phyloP scores from a whole-genome alignment of 2,329 filamentous ascomycete genomes.

The Xylaria digitata region DNA sequence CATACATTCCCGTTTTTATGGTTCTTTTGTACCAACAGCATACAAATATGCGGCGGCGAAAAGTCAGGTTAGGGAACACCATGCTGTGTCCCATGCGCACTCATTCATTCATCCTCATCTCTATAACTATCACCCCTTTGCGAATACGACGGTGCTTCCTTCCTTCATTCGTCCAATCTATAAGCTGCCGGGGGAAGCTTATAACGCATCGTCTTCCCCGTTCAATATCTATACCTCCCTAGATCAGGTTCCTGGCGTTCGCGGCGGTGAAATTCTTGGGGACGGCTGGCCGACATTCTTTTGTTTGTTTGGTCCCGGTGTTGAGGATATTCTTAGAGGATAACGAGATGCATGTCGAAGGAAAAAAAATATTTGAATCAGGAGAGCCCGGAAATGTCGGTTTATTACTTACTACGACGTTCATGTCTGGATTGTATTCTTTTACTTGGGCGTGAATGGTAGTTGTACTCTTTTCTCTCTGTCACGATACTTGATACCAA shows the following conservation, averaged over 20 bases:
- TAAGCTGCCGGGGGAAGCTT: background rate
- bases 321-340: background rate
- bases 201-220: background rate
- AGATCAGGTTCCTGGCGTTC: conserved; percentile 1
- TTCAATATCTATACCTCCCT: background rate
- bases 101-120: background rate
- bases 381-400: background rate
- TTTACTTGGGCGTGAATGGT: background rate
- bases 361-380: background rate
- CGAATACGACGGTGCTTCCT: background rate
- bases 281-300: background rate
- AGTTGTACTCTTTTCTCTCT: background rate
- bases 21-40: background rate
- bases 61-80: background rate
- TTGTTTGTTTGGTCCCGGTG: background rate
- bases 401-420: background rate
- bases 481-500: conserved; percentile 20
- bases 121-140: background rate
- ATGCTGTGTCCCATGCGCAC: background rate
- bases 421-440: background rate
- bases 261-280: background rate
- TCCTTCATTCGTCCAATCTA: background rate
- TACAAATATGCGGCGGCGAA: background rate
- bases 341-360: background rate
- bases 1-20: background rate